Evolutionary conservation across 2,329 filamentous ascomycete genomes (phyloP).

Genomic region (Xylaria hypoxylon): DNA sequence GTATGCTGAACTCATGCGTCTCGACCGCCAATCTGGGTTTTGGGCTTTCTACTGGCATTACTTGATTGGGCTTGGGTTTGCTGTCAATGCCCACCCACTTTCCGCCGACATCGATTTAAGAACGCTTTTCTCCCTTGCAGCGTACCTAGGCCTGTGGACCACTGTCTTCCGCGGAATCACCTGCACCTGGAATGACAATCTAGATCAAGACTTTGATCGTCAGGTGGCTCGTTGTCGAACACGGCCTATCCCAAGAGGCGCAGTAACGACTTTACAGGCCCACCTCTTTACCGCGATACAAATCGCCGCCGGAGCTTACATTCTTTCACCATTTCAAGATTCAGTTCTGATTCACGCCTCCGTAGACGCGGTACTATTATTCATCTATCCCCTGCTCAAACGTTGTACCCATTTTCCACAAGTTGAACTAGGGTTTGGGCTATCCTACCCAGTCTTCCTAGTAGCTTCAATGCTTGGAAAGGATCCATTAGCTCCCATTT

Average conservation of each 20-base stretch:
- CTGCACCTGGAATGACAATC: constrained; percentile 67
- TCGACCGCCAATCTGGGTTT: constrained; percentile 63
- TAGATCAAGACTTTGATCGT: constrained; percentile 65
- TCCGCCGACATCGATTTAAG: constrained; percentile 7
- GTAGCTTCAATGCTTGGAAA: constrained; percentile 45
- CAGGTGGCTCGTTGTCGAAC: constrained; percentile 62
- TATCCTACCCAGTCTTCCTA: constrained; percentile 62
- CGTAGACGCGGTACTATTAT: constrained; percentile 51
- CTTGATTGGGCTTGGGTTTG: constrained; percentile 52
- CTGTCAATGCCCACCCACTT: constrained; percentile 15
- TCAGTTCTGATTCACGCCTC: constrained; percentile 24
- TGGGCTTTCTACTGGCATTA: constrained; percentile 66
- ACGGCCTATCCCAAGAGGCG: constrained; percentile 62
- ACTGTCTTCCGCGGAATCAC: constrained; percentile 62
- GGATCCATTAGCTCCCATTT: constrained; percentile 60
- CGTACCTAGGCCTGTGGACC: constrained; percentile 41
- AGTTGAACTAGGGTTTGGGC: constrained; percentile 60
- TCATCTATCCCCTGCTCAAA: constrained; percentile 63
- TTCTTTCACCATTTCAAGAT: constrained; percentile 31
- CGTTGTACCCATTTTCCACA: constrained; percentile 64
- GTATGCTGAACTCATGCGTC: constrained; percentile 63
- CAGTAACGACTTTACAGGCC: constrained; percentile 50
- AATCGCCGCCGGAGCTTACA: constrained; percentile 42
- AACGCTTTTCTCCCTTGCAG: constrained; percentile 1
- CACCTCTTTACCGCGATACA: constrained; percentile 58